Conservation (phyloP, 2,329 filamentous ascomycete species). For the Cyclaneusma minus region DNA sequence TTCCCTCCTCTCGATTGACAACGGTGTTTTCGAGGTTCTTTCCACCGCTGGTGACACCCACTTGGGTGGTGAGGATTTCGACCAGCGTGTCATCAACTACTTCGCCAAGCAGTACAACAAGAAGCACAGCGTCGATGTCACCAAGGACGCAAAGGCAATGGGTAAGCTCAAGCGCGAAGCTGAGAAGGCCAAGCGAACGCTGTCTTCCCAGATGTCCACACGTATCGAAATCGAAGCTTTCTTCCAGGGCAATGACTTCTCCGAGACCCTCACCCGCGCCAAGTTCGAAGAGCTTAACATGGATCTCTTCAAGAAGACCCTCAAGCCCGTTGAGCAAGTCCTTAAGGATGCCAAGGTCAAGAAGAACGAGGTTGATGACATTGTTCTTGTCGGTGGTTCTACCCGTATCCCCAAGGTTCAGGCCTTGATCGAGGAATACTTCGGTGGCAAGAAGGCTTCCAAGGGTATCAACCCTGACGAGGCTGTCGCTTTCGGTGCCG, state of each 20-base stretch:
- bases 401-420: conserved; percentile 99
- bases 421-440: conserved; percentile 88
- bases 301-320: conserved; percentile 97
- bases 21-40: conserved; percentile 87
- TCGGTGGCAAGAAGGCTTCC: conserved; percentile 87
- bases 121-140: conserved; percentile 84
- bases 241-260: conserved; percentile 94
- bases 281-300: conserved; percentile 99
- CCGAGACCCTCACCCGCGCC: conserved; percentile 92
- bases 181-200: conserved; percentile 97
- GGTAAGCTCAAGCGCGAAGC: conserved; percentile 99
- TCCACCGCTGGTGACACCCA: conserved; percentile 95
- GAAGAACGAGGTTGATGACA: conserved; percentile 90
- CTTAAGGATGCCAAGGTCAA: conserved; percentile 96
- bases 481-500: conserved; percentile 94
- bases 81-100: conserved; percentile 93
- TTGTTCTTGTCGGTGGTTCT: conserved; percentile 94
- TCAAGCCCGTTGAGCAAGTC: conserved; percentile 97
- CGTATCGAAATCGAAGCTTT: conserved; percentile 96
- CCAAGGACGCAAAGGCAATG: conserved; percentile 94
- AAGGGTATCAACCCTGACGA: conserved; percentile 99
- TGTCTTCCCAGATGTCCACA: conserved; percentile 86
- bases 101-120: conserved; percentile 98
- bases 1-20: conserved; percentile 78
- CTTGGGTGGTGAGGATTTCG: conserved; percentile 96